Evolutionary conservation across 179 eudicot genomes (phyloP).

Genomic region (Amaranthus tricolor): DNA sequence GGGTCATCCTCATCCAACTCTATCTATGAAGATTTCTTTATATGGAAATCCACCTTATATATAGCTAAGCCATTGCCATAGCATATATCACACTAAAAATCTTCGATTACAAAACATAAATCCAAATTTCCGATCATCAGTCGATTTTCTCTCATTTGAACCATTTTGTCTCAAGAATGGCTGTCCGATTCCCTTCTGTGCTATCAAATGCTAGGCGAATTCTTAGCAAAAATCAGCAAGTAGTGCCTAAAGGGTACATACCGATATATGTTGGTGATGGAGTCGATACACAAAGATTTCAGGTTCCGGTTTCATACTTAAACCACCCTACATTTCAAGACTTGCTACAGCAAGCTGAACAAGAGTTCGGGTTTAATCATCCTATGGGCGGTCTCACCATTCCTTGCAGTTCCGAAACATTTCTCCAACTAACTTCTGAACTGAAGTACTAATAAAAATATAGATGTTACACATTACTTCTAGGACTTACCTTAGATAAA

Average conservation of each 20-base stretch:
- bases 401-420: constrained; percentile 32
- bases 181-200: constrained; percentile 35
- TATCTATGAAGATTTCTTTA: neutral
- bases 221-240: constrained; percentile 32
- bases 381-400: constrained; percentile 45
- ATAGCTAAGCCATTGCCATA: neutral
- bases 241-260: constrained; percentile 41
- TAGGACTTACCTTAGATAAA: neutral
- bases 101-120: neutral
- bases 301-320: constrained; percentile 37
- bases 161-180: constrained; percentile 24
- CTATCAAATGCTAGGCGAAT: constrained; percentile 34
- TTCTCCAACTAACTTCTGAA: constrained; percentile 22
- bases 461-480: neutral
- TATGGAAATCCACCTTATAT: constrained; percentile 28
- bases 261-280: constrained; percentile 53
- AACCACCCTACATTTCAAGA: constrained; percentile 37
- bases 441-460: neutral
- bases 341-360: constrained; percentile 30
- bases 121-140: neutral
- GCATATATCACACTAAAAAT: constrained; percentile 8
- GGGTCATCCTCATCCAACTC: neutral
- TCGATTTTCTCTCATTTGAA: neutral
- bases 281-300: constrained; percentile 35
- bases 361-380: constrained; percentile 44